phyloP scores from a whole-genome alignment of 2,329 filamentous ascomycete genomes.

The Bipolaris cookei region DNA sequence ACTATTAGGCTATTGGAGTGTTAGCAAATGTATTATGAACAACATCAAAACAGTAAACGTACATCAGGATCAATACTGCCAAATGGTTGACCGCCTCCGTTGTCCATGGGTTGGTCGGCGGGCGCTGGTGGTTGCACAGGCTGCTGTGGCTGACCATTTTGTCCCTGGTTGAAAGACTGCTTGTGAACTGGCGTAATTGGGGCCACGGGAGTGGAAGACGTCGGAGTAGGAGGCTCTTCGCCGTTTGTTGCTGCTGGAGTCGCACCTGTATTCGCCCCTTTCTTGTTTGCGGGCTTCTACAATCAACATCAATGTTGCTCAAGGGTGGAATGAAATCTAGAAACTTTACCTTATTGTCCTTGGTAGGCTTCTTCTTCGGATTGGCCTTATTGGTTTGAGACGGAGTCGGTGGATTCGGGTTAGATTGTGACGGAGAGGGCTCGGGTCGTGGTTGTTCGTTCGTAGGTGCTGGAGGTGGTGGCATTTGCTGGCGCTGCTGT shows the following conservation, averaged over 20 bases:
- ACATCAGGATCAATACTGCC: conserved; percentile 50
- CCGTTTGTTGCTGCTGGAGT: conserved; percentile 52
- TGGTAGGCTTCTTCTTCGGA: conserved; percentile 77
- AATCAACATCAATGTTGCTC: conserved; percentile 47
- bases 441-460: conserved; percentile 53
- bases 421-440: conserved; percentile 55
- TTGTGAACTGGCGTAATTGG: conserved; percentile 56
- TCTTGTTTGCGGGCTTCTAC: conserved; percentile 51
- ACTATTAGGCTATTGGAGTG: conserved; percentile 37
- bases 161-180: conserved; percentile 45
- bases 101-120: conserved; percentile 45
- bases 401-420: conserved; percentile 73
- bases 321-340: conserved; percentile 24
- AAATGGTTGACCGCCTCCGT: conserved; percentile 44
- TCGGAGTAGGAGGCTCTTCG: conserved; percentile 57
- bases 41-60: conserved; percentile 19
- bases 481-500: conserved; percentile 69
- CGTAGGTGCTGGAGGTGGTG: conserved; percentile 56
- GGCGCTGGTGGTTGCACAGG: conserved; percentile 44
- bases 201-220: conserved; percentile 56
- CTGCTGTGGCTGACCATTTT: conserved; percentile 45
- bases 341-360: conserved; percentile 70
- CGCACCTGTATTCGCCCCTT: conserved; percentile 47
- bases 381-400: conserved; percentile 74
- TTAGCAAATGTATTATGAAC: conserved; percentile 32